Conservation (phyloP, 2,329 filamentous ascomycete genomes). For the Fonsecaea pugnacius region DNA sequence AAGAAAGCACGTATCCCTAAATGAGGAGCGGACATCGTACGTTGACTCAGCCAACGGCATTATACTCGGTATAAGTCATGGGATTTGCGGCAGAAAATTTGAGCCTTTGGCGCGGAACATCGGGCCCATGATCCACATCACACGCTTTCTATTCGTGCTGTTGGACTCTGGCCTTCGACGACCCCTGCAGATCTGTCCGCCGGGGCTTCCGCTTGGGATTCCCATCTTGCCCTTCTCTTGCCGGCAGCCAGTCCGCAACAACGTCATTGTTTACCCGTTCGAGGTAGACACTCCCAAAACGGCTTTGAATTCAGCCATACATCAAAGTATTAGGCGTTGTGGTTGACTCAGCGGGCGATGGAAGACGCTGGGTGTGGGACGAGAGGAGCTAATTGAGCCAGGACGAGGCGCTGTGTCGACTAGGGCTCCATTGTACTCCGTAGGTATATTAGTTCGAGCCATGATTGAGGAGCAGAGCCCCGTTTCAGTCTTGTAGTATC, state of each 20-base stretch:
- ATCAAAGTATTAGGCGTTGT: background rate
- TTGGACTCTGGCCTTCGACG: background rate
- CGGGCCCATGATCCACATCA: conserved; percentile 12
- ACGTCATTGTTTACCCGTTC: conserved; percentile 12
- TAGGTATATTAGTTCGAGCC: background rate
- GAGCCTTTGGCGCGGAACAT: conserved; percentile 9
- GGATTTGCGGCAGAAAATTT: conserved; percentile 8
- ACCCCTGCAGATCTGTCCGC: conserved; percentile 8
- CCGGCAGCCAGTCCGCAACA: background rate
- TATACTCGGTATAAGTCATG: conserved; percentile 6
- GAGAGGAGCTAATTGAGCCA: background rate
- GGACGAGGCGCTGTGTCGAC: background rate
- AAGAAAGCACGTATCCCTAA: conserved; percentile 3
- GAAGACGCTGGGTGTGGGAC: background rate
- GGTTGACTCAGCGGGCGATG: background rate
- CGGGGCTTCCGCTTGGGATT: conserved; percentile 1
- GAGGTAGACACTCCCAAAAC: background rate
- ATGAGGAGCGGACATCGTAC: background rate
- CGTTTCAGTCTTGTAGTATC: background rate
- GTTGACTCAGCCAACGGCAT: conserved; percentile 13
- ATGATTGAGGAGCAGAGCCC: background rate
- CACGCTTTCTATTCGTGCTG: background rate
- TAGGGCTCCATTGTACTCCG: background rate
- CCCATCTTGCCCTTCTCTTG: background rate
- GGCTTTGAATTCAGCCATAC: background rate